These are phyloP conservation scores for Scutellaria baicalensis DNA, from an alignment of 257 asterid genomes.

Conservation along the genomic window DNA sequence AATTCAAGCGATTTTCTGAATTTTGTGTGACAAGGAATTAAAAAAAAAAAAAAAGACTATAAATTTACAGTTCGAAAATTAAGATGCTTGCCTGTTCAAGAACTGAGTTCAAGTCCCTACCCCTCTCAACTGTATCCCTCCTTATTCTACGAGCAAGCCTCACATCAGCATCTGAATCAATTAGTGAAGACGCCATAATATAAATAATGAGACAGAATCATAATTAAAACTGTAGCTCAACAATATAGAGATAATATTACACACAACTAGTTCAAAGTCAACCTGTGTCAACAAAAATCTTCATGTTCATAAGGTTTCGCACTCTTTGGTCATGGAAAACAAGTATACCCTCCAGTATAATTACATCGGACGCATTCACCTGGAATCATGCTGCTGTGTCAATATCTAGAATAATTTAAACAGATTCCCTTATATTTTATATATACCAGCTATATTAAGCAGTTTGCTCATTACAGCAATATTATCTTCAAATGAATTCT, in stretches of 20 bases:
- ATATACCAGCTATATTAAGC: neutral
- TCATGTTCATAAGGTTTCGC: constrained; percentile 94
- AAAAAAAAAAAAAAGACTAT: neutral
- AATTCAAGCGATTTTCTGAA: constrained; percentile 2
- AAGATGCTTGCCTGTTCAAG: constrained; percentile 76
- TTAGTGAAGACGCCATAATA: neutral
- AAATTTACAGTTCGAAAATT: neutral
- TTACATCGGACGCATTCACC: constrained; percentile 98
- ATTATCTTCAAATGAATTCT: neutral
- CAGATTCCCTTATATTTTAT: neutral
- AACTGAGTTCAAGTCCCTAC: constrained; percentile 91
- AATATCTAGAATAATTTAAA: neutral
- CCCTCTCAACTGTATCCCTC: constrained; percentile 96
- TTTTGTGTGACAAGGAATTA: neutral
- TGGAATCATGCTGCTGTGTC: constrained; percentile 13
- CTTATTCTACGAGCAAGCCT: constrained; percentile 99
- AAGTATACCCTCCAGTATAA: constrained; percentile 95
- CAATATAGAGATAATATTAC: neutral
- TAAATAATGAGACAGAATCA: neutral
- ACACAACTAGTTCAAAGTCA: constrained; percentile 19
- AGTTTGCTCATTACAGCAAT: neutral
- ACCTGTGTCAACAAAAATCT: constrained; percentile 98
- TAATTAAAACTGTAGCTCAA: neutral
- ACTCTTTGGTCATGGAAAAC: constrained; percentile 93
- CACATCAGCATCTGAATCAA: constrained; percentile 82